Percentiles rank a stretch among this genome's conserved stretches.
phyloP scores from a whole-genome alignment of 176 grass and related monocot species.

The Rhynchospora pubera region DNA sequence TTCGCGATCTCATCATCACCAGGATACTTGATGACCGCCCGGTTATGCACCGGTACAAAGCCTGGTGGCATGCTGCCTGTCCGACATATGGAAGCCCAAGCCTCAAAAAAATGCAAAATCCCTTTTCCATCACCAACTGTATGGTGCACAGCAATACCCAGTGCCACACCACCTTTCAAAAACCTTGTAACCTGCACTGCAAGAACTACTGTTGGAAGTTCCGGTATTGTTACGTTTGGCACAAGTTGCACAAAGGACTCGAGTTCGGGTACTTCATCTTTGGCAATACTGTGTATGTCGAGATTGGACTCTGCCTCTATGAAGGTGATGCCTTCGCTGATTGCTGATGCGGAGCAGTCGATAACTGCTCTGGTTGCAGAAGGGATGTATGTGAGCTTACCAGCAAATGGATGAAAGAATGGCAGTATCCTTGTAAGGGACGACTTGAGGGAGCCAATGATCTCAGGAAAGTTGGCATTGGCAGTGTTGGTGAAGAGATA shows the following conservation, averaged over 20 bases:
- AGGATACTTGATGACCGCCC: background rate
- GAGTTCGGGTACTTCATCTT: constrained; percentile 2
- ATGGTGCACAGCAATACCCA: background rate
- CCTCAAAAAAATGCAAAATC: constrained; percentile 1
- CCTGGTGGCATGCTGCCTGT: background rate
- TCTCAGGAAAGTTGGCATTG: background rate
- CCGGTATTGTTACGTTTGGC: background rate
- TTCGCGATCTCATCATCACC: background rate
- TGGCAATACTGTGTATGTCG: background rate
- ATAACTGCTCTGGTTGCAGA: background rate
- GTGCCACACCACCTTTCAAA: constrained; percentile 5
- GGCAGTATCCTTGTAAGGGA: constrained; percentile 3
- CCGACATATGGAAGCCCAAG: background rate
- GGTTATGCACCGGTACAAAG: background rate
- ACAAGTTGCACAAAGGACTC: constrained; percentile 2
- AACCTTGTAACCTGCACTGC: constrained; percentile 15
- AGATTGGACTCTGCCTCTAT: constrained; percentile 16
- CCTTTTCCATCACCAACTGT: background rate
- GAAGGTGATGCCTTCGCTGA: background rate
- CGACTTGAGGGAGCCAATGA: constrained; percentile 4
- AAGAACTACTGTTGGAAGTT: constrained; percentile 1
- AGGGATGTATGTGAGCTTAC: constrained; percentile 5
- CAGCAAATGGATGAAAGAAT: constrained; percentile 14
- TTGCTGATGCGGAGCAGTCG: background rate
- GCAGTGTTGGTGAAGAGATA: constrained; percentile 7